phyloP scores from a whole-genome alignment of 179 eudicot genomes.

The Camellia oleifera region DNA sequence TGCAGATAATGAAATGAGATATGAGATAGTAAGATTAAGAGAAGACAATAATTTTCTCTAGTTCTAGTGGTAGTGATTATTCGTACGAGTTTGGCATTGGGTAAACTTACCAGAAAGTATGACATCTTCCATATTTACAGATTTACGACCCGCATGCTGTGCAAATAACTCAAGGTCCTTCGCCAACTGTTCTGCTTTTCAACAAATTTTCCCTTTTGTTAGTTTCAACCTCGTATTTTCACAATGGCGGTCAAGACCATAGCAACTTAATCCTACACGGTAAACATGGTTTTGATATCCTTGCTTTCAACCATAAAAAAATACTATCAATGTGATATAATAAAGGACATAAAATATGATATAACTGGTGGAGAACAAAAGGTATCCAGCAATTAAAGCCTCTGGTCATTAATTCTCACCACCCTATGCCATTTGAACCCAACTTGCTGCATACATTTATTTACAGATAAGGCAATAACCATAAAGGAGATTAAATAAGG shows the following conservation, averaged over 20 bases:
- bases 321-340: background rate
- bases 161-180: conserved; percentile 92
- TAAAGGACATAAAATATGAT: background rate
- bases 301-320: background rate
- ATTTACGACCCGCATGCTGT: conserved; percentile 86
- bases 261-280: background rate
- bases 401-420: background rate
- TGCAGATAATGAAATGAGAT: background rate
- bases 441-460: background rate
- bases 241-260: background rate
- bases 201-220: conserved; percentile 12
- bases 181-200: conserved; percentile 77
- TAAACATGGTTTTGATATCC: background rate
- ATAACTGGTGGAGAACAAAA: background rate
- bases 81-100: background rate
- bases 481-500: background rate
- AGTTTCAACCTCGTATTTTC: background rate
- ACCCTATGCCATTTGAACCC: background rate
- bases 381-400: background rate
- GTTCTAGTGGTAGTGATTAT: background rate
- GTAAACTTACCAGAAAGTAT: conserved; percentile 70
- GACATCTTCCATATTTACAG: conserved; percentile 92
- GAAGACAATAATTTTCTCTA: background rate
- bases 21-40: background rate
- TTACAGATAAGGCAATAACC: background rate